Percentiles rank a stretch among this genome's conserved stretches.
Conservation (phyloP, 202 grass and related monocot genomes). For the Setaria italica region DNA sequence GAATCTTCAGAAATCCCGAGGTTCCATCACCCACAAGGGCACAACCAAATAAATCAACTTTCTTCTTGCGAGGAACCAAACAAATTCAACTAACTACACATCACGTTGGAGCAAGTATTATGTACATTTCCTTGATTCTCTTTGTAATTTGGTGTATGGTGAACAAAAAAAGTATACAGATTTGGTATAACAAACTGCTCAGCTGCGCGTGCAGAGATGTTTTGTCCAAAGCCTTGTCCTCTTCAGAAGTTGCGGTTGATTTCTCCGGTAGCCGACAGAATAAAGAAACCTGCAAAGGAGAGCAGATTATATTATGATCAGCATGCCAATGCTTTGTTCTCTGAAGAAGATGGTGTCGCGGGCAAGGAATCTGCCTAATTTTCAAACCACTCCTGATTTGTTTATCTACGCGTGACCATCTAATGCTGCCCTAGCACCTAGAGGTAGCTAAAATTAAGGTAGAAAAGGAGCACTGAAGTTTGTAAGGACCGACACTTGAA, state of each 20-base stretch:
- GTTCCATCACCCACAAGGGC: neutral
- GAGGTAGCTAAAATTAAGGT: constrained; percentile 37
- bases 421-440: constrained; percentile 37
- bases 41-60: constrained; percentile 6
- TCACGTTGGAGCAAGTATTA: constrained; percentile 49
- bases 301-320: constrained; percentile 17
- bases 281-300: constrained; percentile 41
- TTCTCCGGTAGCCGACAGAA: constrained; percentile 40
- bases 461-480: constrained; percentile 24
- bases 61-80: neutral
- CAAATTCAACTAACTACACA: constrained; percentile 40
- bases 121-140: constrained; percentile 53
- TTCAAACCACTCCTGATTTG: constrained; percentile 36
- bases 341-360: constrained; percentile 31
- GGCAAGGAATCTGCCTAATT: constrained; percentile 40
- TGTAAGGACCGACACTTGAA: constrained; percentile 40
- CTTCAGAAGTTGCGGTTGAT: constrained; percentile 38
- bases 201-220: constrained; percentile 13
- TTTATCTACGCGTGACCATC: constrained; percentile 46
- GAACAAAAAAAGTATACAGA: constrained; percentile 38
- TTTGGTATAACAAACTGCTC: constrained; percentile 36
- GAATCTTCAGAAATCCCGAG: constrained; percentile 18
- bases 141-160: constrained; percentile 39
- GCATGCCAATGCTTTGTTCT: constrained; percentile 34
- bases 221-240: constrained; percentile 42